Base-by-base conservation (phyloP, 257 asterid species). In the Nicotiana sylvestris region DNA sequence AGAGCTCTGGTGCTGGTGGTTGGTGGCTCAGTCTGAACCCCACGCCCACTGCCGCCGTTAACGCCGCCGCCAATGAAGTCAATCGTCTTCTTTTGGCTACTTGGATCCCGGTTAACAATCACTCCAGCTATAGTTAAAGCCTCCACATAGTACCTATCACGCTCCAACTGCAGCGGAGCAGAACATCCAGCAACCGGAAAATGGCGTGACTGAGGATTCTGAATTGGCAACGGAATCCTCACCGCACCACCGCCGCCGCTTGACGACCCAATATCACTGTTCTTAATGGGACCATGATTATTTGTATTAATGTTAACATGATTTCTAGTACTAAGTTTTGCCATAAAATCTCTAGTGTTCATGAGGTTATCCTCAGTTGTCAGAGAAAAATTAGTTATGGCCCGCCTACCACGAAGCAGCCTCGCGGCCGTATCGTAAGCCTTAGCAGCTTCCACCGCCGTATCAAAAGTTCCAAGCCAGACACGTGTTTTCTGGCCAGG, bases 11-110 rank as follows among this genome's bases (percentile, higher is more conserved):
- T 6, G 35, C 12, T 30, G n/a, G 27, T 58, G 7, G 93, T 88
- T 5, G 93, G 84, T 13, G 93, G 87, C 58, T 86, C 90, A 0
- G 90, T 86, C 69, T 83, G 88, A 82, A 90, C 87, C 78, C 66
- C 68, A 43, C 37, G 32, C 18, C 60, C 82, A 67, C 49, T 78
- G 17, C 85, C 65, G 37, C 84, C 67, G 70, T 49, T 39, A 39
- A 39, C 76, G 6, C 64, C 72, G 33, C 82, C 85, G 70, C 76
- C 69, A 61, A 60, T 82, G 72, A 77, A 70, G 11, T 74, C 89
- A 3, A 64, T 16, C 8, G 86, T 78, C 27, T n/a, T 55, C 1
- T n/a, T 64, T 17, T 39, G 66, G 17, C 18, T 43, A 62, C 51
- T 43, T 43, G 51, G 11, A 43, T 43, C 51, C 51, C 51, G 51